Evolutionary conservation across 352 stramenopile genomes (phyloP).

Genomic region (Halophytophthora batemanensis): DNA sequence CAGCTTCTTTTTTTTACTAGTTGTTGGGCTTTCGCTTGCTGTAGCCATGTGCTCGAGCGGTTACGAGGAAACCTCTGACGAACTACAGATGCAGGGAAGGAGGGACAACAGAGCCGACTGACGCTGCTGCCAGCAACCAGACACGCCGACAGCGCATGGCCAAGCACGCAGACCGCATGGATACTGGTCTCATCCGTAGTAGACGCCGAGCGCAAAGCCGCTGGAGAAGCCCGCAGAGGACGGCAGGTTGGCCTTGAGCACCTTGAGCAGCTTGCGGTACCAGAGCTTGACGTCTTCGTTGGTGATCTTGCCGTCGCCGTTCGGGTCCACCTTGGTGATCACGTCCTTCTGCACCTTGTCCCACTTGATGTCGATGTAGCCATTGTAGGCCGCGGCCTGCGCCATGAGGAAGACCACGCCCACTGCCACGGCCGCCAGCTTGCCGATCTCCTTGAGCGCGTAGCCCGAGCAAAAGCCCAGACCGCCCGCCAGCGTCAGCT

Average conservation of each 20-base stretch:
- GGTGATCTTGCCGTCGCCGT: slow-evolving; percentile 85
- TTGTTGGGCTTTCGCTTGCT: slow-evolving; percentile 10
- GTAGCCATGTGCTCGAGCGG: slow-evolving; percentile 3
- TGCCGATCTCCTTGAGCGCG: slow-evolving; percentile 81
- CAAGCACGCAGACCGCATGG: too few relatives aligned
- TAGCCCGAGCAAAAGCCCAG: slow-evolving; percentile 86
- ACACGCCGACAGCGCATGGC: too few relatives aligned
- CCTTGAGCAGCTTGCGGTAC: slow-evolving; percentile 59
- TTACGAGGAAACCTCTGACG: slow-evolving; percentile 8
- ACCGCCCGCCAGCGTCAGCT: slow-evolving; percentile 65
- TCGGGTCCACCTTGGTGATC: slow-evolving; percentile 73
- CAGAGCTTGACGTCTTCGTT: slow-evolving; percentile 78
- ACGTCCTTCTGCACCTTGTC: slow-evolving; percentile 87
- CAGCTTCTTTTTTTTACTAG: slow-evolving; percentile 28
- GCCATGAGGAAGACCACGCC: slow-evolving; percentile 76
- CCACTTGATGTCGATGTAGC: slow-evolving; percentile 91
- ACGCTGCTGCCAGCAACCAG: not conserved
- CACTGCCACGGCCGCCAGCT: slow-evolving; percentile 69
- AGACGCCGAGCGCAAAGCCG: slow-evolving; percentile 72
- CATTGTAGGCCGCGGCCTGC: slow-evolving; percentile 74
- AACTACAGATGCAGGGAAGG: not conserved
- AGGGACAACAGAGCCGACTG: not conserved
- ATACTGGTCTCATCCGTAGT: slow-evolving; percentile 38
- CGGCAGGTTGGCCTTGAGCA: slow-evolving; percentile 82
- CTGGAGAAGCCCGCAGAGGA: slow-evolving; percentile 77